phyloP scores from a whole-genome alignment of 495 filamentous ascomycete genomes.

The Letharia lupina region DNA sequence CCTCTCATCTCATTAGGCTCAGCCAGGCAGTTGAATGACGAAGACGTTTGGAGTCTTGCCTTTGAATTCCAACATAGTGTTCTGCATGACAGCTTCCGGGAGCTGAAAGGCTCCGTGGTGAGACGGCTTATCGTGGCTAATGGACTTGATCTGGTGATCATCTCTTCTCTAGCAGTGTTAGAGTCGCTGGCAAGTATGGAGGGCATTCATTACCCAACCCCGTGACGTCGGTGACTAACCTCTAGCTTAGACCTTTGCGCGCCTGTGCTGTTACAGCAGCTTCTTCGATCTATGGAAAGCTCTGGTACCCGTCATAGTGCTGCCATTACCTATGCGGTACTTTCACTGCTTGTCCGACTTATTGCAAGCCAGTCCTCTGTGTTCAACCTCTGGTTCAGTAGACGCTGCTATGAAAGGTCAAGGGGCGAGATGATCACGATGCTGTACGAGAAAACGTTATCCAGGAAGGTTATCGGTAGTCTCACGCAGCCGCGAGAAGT shows the following conservation, averaged over 20 bases:
- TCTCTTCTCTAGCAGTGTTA: slow-evolving; percentile 49
- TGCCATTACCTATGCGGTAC: slow-evolving; percentile 55
- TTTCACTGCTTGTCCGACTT: slow-evolving; percentile 53
- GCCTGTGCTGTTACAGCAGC: slow-evolving; percentile 61
- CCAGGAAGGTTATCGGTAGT: slow-evolving; percentile 59
- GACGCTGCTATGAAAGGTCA: slow-evolving; percentile 69
- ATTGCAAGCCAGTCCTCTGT: slow-evolving; percentile 57
- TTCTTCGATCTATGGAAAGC: slow-evolving; percentile 59
- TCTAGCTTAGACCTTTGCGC: slow-evolving; percentile 14
- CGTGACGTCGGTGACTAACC: background rate
- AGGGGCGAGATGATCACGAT: slow-evolving; percentile 82
- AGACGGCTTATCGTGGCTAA: slow-evolving; percentile 62
- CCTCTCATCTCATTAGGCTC: slow-evolving; percentile 59
- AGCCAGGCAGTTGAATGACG: slow-evolving; percentile 56
- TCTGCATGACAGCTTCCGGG: slow-evolving; percentile 63
- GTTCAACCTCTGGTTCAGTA: slow-evolving; percentile 63
- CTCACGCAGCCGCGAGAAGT: slow-evolving; percentile 24
- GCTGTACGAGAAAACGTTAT: slow-evolving; percentile 76
- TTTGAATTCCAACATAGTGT: slow-evolving; percentile 68
- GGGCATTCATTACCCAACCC: background rate
- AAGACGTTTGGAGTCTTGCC: slow-evolving; percentile 68
- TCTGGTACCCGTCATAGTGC: slow-evolving; percentile 39
- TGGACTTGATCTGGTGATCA: slow-evolving; percentile 63
- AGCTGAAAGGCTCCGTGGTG: slow-evolving; percentile 62
- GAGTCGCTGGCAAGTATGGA: slow-evolving; percentile 49